Percentiles rank a stretch among this genome's conserved stretches.
Conservation (phyloP, 371 early-diverging fungal species). For the Rhizomucor pusillus region DNA sequence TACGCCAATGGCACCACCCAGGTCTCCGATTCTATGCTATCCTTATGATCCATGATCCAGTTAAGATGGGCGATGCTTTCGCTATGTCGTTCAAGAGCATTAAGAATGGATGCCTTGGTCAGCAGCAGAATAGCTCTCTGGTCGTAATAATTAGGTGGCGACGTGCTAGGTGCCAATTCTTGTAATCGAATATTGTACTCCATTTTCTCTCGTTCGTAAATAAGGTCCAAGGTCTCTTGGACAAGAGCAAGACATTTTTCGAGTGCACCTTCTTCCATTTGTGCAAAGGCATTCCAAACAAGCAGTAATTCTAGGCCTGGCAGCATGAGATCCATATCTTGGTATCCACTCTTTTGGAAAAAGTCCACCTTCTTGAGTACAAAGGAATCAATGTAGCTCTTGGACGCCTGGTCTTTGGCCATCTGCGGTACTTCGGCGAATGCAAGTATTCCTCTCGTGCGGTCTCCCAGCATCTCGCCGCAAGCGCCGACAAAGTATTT, state of each 20-base stretch:
- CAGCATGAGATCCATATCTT: constrained; percentile 54
- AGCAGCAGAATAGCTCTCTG: constrained; percentile 40
- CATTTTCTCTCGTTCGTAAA: constrained; percentile 48
- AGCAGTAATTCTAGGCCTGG: constrained; percentile 58
- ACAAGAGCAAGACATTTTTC: constrained; percentile 38
- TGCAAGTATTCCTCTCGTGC: constrained; percentile 46
- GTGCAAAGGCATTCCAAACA: constrained; percentile 57
- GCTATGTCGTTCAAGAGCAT: constrained; percentile 35
- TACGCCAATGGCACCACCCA: constrained; percentile 67
- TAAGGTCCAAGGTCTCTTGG: constrained; percentile 38
- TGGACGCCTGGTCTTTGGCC: constrained; percentile 35
- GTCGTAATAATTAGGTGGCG: constrained; percentile 49
- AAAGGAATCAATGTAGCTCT: constrained; percentile 56
- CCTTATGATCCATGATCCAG: constrained; percentile 59
- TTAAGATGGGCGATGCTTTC: constrained; percentile 49
- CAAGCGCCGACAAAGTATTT: constrained; percentile 51
- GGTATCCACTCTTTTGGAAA: constrained; percentile 54
- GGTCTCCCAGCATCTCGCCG: constrained; percentile 44
- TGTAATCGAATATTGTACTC: constrained; percentile 41
- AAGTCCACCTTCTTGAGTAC: constrained; percentile 51
- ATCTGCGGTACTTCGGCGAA: constrained; percentile 49
- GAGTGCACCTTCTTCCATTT: constrained; percentile 48
- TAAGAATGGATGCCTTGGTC: constrained; percentile 40
- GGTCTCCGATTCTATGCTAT: constrained; percentile 46
- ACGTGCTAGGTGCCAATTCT: constrained; percentile 39